These are phyloP conservation scores for Rhynchospora pubera DNA, from an alignment of 176 grass and related monocot species.

Conservation along the genomic window DNA sequence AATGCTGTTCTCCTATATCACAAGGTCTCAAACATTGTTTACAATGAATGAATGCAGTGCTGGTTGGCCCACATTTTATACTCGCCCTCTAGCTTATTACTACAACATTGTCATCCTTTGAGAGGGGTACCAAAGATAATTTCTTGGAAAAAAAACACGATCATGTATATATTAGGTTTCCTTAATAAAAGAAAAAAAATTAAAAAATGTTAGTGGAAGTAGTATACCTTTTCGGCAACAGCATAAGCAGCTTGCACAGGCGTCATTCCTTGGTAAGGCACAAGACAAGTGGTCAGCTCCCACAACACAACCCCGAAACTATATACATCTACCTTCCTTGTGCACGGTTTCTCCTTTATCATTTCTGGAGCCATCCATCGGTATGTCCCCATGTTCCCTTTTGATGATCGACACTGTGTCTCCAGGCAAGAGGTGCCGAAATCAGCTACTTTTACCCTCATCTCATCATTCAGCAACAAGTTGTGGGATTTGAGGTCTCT, in stretches of 20 bases:
- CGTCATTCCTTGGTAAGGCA: conserved; percentile 95
- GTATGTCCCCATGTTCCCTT: conserved; percentile 97
- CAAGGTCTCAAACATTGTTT: too few species aligned
- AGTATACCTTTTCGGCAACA: conserved; percentile 60
- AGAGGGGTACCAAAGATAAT: neutral
- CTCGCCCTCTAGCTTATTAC: neutral
- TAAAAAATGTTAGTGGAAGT: neutral
- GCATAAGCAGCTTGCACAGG: conserved; percentile 96
- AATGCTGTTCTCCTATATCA: too few species aligned
- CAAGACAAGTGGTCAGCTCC: conserved; percentile 96
- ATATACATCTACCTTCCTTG: conserved; percentile 93
- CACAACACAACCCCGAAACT: conserved; percentile 98
- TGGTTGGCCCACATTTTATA: neutral
- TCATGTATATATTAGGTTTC: neutral
- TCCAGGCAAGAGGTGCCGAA: conserved; percentile 96
- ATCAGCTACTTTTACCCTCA: conserved; percentile 94
- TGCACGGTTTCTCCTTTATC: conserved; percentile 93
- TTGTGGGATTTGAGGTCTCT: conserved; percentile 97
- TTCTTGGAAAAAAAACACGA: neutral
- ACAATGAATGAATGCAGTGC: too few species aligned
- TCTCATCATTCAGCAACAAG: conserved; percentile 90
- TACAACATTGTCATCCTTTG: neutral
- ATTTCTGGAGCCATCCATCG: conserved; percentile 99
- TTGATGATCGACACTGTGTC: conserved; percentile 51
- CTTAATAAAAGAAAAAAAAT: neutral